Conservation (phyloP, 495 filamentous ascomycete species). For the Tuber indicum region DNA sequence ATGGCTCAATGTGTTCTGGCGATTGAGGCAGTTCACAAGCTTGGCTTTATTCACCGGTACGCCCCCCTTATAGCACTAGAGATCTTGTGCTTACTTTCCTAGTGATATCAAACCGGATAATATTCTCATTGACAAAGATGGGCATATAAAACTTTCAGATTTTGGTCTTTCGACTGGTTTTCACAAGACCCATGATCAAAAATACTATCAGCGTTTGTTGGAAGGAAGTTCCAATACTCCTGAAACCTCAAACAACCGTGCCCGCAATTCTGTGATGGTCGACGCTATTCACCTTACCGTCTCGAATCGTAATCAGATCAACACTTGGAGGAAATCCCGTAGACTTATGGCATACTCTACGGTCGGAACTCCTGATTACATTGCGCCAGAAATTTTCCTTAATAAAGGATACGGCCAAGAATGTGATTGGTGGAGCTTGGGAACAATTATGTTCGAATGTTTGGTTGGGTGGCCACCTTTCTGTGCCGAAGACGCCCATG, state of each 20-base stretch:
- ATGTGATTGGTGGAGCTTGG: constrained; percentile 98
- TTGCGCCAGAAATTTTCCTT: constrained; percentile 96
- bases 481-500: constrained; percentile 93
- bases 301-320: constrained; percentile 91
- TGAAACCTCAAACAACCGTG: constrained; percentile 52
- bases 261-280: constrained; percentile 84
- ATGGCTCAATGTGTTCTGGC: constrained; percentile 97
- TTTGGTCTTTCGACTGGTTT: constrained; percentile 98
- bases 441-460: constrained; percentile 99
- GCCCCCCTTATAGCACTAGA: constrained; percentile 3
- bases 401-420: constrained; percentile 91
- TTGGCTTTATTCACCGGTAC: constrained; percentile 97
- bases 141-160: constrained; percentile 97
- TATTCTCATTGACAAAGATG: constrained; percentile 88
- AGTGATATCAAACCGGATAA: constrained; percentile 99
- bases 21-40: constrained; percentile 94
- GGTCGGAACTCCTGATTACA: constrained; percentile 97
- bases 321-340: constrained; percentile 95
- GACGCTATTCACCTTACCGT: constrained; percentile 98
- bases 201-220: constrained; percentile 95
- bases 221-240: constrained; percentile 64
- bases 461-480: constrained; percentile 98
- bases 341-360: constrained; percentile 95
- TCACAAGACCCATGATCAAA: constrained; percentile 94
- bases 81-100: constrained; percentile 15